Base-by-base conservation (phyloP, 1,284 basidiomycete genomes). In the Hortiboletus rubellus region DNA sequence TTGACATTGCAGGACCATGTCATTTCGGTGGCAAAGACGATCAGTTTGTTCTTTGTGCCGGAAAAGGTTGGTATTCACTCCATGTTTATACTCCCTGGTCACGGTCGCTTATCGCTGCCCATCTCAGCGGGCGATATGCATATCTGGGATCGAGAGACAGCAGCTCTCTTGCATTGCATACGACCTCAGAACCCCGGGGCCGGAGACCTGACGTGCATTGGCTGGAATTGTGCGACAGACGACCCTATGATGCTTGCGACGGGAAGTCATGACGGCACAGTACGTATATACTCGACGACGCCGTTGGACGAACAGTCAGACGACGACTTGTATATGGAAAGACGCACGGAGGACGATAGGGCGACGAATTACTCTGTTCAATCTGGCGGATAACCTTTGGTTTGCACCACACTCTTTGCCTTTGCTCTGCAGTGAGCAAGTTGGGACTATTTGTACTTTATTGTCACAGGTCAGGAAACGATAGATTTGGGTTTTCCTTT, bases 81-180 rank as follows among this genome's bases (percentile, higher is more conserved):
- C 58, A 12, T 45, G 38, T 30, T 8, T 17, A 46, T 42, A 30
- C 7, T 40, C 33, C 17, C 40, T 61, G 17, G 58, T 40, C 42
- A 2, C 24, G 22, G 22, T 49, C 33, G 24, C 58, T 69, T 17
- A 60, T 57, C 3, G 17, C 33, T 37, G 18, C 45, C 40, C 14
- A 42, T 57, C n/a, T 55, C 55, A 91, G 89, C 80, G 60, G 89
- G 90, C 2, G 87, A 91, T 64, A 84, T 92, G 33, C 86, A 90
- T 64, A 88, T 92, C n/a, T 92, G 90, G 90, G 89, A 92, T 66
- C 81, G 84, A 56, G 86, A 90, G 71, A 87, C 86, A 9, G 90
- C 81, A 10, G 79, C 82, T 22, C 71, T 87, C 3, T 74, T 91
- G 5, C 87, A 88, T 58, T 81, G 85, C 61, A 78, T 91, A 58